Base-by-base conservation (phyloP, 805 yeast genomes). In the Soucietia sequanensis region DNA sequence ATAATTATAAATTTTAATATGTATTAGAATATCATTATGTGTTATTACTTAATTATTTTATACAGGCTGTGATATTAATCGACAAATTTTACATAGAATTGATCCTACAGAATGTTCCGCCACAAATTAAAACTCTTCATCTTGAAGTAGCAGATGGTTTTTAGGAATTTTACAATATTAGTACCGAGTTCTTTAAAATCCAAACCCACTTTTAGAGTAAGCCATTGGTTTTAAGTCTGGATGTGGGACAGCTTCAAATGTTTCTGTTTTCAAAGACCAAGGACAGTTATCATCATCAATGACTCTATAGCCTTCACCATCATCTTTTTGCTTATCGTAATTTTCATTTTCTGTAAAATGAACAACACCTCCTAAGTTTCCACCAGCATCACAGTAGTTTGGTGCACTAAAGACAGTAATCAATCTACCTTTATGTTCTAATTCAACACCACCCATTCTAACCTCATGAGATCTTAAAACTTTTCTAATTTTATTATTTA, bases 361-460 rank as follows among this genome's bases (percentile, higher is more conserved):
- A 41, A 93, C 82, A 37, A 84, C 84, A 7, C 95, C 98, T 34
- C 97, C 99, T 45, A 78, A 60, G 60, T 93, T 93, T 10, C 95
- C 95, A 36, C 87, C 89, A 11, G 82, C 68, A 57, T 93, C 99
- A 66, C 98, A 91, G 61, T 91, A 91, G 59, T 93, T 91, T 23
- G 99, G 99, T 0, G 99, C 99, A 60, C 95, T 82, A 60, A 93
- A 93, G n/a, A 93, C 95, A 0, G 99, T 93, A 34, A 89, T 78
- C 33, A 93, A 75, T 45, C 80, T 73, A 9, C 95, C 95, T 39
- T 84, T 73, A 53, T 93, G 99, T 55, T 91, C 97, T 30, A 72
- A 71, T 45, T 87, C 88, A 39, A 83, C 88, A 31, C 99, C 99
- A 5, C 75, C 82, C 84, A 84, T 83, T 55, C 98, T 75, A 6